Base-by-base conservation (phyloP, 768 basidiomycete species). In the Termitomyces sp. region DNA sequence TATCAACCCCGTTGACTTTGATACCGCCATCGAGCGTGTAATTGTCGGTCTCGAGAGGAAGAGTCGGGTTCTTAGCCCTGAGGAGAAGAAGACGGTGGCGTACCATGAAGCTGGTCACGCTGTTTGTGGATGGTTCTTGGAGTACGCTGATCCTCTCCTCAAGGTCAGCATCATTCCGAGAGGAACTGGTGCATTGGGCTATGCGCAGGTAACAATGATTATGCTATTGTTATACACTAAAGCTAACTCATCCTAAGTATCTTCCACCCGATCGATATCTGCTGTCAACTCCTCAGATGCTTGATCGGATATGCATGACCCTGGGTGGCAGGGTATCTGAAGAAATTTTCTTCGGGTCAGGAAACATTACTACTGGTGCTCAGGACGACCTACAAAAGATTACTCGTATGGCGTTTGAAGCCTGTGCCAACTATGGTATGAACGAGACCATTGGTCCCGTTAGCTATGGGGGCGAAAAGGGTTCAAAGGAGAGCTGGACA, bases 91-190 rank as follows among this genome's bases (percentile, higher is more conserved):
- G 74, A 98, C 90, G 0, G 95, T 98, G 42, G 97, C 97, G 8
- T 98, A 98, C 69, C 97, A 99, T 66, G 97, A 99, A 77, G 97
- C 97, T 22, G 97, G 97, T 5, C 97, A 99, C 70, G 97, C 97
- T 21, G 87, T 98, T 44, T 95, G 92, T 65, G 97, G 97, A 3
- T 99, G 97, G 97, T 98, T 90, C 80, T 75, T 99, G 62, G 93
- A 98, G 71, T 92, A 95, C 60, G 97, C 97, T 43, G 94, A 98
- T 66, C 96, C 96, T 37, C 73, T 98, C 46, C 82, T 98, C 60
- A 98, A 99, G 72, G 97, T 99, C 56, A 95, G 91, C 71, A 99
- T 99, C 70, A 98, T 99, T 58, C 97, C 97, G 41, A 84, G 95
- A 62, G 97, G 97, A 51, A 87, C 91, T 48, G 97, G 95, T 35